Evolutionary conservation across 495 filamentous ascomycete genomes (phyloP), one percentile per base, ranked within the genome.

Genomic region (Glutinoglossum americanum): DNA sequence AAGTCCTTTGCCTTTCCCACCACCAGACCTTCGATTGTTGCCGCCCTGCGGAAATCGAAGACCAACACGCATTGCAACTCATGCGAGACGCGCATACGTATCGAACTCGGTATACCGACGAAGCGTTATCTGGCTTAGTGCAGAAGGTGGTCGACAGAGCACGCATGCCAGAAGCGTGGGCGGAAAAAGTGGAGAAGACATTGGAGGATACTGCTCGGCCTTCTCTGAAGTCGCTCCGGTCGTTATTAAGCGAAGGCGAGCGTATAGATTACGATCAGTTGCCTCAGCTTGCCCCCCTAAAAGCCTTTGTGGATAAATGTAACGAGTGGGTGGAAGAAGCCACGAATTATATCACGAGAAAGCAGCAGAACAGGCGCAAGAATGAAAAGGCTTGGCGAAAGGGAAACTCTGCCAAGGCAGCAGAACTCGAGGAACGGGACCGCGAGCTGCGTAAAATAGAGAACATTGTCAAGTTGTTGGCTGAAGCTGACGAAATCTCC

Each of bases 321-420:
- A 92, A 94, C 70, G 89, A 94, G 68, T 94, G 93, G 87, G 88
- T 96, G 61, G 92, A 99, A 61, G 90, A 96, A 71, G 92, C 92
- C 59, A 88, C 84, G 61, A 94, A 88, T 67, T 99, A 92, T 74
- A 95, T 90, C 62, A 89, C 89, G 60, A 84, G 92, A 54, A 99
- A 99, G 72, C 92, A 97, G 72, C 90, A 96, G 70, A 94, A 94
- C 68, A 84, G 92, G 63, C 87, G 92, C 60, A 99, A 99, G 71
- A 96, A 85, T 69, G 89, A 96, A 64, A 93, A 90, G 66, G 82
- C 79, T 33, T 94, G 87, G 86, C 86, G 86, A 62, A 82, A 77
- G 65, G 68, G 73, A 17, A 67, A 70, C 45, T 79, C 80, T 59
- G 80, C 83, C 32, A 87, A 85, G 62, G 79, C 73, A 53, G 76